Conservation (phyloP, 1,139 yeast genomes). For the Zygoascus sp. region DNA sequence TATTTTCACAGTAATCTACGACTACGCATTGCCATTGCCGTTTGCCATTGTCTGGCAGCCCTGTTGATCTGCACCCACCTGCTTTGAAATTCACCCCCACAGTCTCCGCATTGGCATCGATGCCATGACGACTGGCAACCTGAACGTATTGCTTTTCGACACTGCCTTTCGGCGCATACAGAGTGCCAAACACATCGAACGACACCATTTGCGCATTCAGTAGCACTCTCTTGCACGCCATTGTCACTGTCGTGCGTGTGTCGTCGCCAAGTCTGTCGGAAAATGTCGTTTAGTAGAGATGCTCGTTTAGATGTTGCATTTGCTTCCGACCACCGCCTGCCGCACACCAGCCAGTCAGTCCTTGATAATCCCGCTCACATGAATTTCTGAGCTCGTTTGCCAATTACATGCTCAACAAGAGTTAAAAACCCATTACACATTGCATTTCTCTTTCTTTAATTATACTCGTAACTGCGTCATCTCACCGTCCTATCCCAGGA, state of each 20-base stretch:
- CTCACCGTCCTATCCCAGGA: slow-evolving; percentile 36
- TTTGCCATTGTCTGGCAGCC: too few species aligned
- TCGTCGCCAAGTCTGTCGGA: background rate
- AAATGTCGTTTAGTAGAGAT: background rate
- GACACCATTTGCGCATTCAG: slow-evolving; percentile 20
- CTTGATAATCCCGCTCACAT: too few species aligned
- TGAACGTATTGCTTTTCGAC: slow-evolving; percentile 25
- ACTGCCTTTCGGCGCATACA: slow-evolving; percentile 24
- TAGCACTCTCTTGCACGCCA: background rate
- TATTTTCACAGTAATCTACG: too few species aligned
- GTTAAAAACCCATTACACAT: background rate
- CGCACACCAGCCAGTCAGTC: too few species aligned
- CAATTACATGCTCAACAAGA: background rate
- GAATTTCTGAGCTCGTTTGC: background rate
- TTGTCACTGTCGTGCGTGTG: background rate
- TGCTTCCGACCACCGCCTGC: too few species aligned
- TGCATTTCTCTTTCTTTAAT: too few species aligned
- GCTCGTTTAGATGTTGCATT: background rate
- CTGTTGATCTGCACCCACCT: slow-evolving; percentile 13
- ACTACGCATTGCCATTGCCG: too few species aligned
- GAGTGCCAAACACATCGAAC: slow-evolving; percentile 32
- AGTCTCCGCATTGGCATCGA: slow-evolving; percentile 16
- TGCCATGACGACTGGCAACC: slow-evolving; percentile 20
- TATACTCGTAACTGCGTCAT: background rate
- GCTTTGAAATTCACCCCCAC: slow-evolving; percentile 17